Conservation (phyloP, 208 protist species). For the Strigomonas oncopelti region DNA sequence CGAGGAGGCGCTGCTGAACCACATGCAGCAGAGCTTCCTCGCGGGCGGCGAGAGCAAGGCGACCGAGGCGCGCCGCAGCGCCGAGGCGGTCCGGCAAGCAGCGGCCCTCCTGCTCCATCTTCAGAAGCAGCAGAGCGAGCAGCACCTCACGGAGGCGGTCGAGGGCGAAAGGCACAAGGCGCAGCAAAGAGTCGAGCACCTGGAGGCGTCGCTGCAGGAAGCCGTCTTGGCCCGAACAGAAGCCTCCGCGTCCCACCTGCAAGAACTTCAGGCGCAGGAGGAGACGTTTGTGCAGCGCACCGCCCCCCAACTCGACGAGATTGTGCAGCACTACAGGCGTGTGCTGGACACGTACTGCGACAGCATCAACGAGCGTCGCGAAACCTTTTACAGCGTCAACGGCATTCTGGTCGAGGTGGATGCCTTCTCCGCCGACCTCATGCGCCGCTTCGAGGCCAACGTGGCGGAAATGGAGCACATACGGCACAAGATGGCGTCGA, state of each 20-base stretch:
- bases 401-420: constrained; percentile 37
- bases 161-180: not conserved
- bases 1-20: not conserved
- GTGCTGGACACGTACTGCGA: constrained; percentile 28
- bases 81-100: not conserved
- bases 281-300: not conserved
- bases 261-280: not conserved
- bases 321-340: constrained; percentile 25
- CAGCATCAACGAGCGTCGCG: constrained; percentile 22
- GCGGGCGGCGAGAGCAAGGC: not conserved
- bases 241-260: not conserved
- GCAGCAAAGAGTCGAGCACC: not conserved
- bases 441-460: constrained; percentile 30
- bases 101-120: not conserved
- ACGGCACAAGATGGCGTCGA: not conserved
- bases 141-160: not conserved
- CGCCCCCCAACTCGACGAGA: constrained; percentile 16
- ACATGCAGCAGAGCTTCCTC: not conserved
- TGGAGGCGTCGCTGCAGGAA: not conserved
- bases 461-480: constrained; percentile 14
- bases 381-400: constrained; percentile 29
- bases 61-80: not conserved
- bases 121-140: not conserved
- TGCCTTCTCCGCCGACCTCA: constrained; percentile 27
- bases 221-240: not conserved